These are phyloP conservation scores for Cardiospermum halicacabum DNA, from an alignment of 345 rosid genomes.

Conservation along the genomic window DNA sequence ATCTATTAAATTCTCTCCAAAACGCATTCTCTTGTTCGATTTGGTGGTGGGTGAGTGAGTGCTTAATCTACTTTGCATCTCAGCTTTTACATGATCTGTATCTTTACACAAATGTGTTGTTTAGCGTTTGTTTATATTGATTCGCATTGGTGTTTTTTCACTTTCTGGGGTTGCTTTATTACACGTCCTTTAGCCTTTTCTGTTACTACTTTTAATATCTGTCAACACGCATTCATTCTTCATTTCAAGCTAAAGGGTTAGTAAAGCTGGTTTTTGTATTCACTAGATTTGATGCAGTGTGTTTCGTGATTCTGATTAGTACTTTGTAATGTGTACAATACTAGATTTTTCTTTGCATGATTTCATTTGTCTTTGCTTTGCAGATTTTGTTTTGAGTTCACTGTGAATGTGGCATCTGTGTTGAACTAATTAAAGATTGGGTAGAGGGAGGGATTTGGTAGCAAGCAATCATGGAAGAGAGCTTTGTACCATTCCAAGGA, in stretches of 20 bases:
- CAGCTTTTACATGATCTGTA: constrained; percentile 33
- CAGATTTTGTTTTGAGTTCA: constrained; percentile 12
- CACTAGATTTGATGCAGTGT: constrained; percentile 6
- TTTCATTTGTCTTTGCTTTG: neutral
- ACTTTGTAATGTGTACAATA: too few relatives aligned
- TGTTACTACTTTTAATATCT: constrained; percentile 14
- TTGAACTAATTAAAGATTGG: neutral
- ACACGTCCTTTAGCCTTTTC: constrained; percentile 14
- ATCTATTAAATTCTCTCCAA: constrained; percentile 10
- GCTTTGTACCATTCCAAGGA: constrained; percentile 81
- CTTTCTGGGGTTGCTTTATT: constrained; percentile 4
- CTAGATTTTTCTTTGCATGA: constrained; percentile 5
- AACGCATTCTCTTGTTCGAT: constrained; percentile 11
- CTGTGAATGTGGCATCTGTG: constrained; percentile 12
- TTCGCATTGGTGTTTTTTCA: constrained; percentile 6
- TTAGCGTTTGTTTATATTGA: constrained; percentile 7
- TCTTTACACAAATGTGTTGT: neutral
- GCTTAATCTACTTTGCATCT: constrained; percentile 14
- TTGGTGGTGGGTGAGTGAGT: constrained; percentile 24
- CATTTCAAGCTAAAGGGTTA: constrained; percentile 14
- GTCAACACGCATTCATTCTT: constrained; percentile 23
- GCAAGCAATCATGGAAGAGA: constrained; percentile 61
- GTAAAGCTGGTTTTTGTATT: too few relatives aligned
- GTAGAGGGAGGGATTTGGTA: neutral
- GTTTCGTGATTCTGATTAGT: constrained; percentile 4